Conservation (phyloP, 148 eudicot species). For the Polygonum maritimum region DNA sequence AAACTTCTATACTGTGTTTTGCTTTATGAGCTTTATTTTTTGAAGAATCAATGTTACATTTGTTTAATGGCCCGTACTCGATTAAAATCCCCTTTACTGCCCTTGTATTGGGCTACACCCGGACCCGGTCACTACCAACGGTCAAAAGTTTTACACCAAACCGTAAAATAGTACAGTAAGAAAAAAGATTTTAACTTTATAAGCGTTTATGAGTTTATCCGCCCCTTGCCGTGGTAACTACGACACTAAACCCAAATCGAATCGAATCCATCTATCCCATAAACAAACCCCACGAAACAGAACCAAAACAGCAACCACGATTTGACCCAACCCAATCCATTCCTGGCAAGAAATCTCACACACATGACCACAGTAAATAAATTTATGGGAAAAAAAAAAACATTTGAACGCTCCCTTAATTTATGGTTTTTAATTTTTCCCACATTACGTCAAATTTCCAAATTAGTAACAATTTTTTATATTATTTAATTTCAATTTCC, state of each 20-base stretch:
- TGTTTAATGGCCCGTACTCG: neutral
- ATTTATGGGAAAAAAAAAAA: too few relatives aligned
- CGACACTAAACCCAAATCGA: neutral
- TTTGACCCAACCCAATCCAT: neutral
- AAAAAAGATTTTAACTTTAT: neutral
- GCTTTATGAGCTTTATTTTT: too few relatives aligned
- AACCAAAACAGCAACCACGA: neutral
- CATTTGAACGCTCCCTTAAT: neutral
- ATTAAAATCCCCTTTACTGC: neutral
- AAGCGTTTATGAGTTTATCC: too few relatives aligned
- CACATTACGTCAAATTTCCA: neutral
- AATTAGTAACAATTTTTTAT: neutral
- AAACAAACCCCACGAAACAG: neutral
- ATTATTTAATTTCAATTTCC: neutral
- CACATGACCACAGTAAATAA: neutral
- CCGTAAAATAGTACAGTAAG: neutral
- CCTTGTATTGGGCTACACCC: neutral
- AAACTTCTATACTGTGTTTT: too few relatives aligned
- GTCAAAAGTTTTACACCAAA: neutral
- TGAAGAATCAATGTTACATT: too few relatives aligned
- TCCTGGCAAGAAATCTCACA: neutral
- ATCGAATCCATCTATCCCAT: neutral
- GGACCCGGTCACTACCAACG: neutral
- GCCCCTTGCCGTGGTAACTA: neutral
- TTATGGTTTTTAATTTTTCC: neutral